A percentile compares a stretch with the other conserved stretches of the same genome.
These are phyloP conservation scores for Metschnikowia rubicola DNA, from an alignment of 805 yeast genomes.

Conservation along the genomic window DNA sequence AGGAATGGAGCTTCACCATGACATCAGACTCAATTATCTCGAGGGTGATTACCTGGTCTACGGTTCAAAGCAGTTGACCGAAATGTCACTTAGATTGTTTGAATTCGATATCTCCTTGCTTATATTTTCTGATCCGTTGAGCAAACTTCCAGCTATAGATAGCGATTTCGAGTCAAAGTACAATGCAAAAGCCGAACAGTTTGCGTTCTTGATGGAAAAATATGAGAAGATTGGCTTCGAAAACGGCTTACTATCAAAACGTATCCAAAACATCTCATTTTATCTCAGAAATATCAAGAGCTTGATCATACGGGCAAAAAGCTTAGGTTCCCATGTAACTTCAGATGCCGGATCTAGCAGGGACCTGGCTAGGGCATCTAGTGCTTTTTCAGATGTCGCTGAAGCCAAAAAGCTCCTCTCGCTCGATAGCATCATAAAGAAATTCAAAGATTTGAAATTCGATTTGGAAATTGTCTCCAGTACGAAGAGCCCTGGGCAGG, in stretches of 20 bases:
- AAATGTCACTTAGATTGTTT: neutral
- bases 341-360: no score
- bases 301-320: neutral
- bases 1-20: neutral
- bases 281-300: neutral
- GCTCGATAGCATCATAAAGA: no score
- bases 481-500: no score
- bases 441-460: no score
- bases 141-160: neutral
- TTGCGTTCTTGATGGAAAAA: neutral
- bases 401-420: no score
- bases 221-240: neutral
- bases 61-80: neutral
- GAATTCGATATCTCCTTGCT: conserved; percentile 1
- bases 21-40: neutral
- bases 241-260: neutral
- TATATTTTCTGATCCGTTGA: neutral
- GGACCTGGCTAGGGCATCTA: no score
- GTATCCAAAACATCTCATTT: neutral
- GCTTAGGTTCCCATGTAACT: neutral
- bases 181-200: neutral
- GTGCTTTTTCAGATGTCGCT: no score
- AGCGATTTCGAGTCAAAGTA: neutral
- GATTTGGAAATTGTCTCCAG: no score
- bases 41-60: neutral